These are phyloP conservation scores for Boeremia lycopersici DNA, from an alignment of 2,329 filamentous ascomycete genomes.

Conservation along the genomic window DNA sequence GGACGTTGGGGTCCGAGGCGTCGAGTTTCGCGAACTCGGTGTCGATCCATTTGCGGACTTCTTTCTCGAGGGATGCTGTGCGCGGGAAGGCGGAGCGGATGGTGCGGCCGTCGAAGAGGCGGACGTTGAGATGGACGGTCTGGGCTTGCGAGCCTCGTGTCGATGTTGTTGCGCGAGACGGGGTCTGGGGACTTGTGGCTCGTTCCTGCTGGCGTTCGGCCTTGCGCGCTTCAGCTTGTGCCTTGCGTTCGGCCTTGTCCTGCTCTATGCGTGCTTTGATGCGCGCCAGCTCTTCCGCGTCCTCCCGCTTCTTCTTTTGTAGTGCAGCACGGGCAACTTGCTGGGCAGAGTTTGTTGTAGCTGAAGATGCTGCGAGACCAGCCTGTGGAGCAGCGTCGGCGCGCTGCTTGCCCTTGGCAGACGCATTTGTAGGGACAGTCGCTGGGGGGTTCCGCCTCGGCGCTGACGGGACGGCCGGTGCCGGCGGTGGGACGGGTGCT, in stretches of 20 bases:
- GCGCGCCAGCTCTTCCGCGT: constrained; percentile 70
- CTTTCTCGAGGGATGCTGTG: constrained; percentile 63
- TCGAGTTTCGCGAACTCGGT: constrained; percentile 32
- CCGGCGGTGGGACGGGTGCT: constrained; percentile 11
- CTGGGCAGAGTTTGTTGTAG: constrained; percentile 46
- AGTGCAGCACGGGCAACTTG: constrained; percentile 51
- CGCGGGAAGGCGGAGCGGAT: constrained; percentile 75
- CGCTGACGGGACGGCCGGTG: neutral
- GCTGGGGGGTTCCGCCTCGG: constrained; percentile 3
- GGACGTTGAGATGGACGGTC: constrained; percentile 67
- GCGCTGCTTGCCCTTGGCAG: constrained; percentile 50
- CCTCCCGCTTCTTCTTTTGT: constrained; percentile 68
- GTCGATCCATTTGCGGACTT: constrained; percentile 81
- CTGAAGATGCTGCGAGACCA: constrained; percentile 39
- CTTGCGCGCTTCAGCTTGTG: constrained; percentile 42
- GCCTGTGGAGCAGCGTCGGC: constrained; percentile 46
- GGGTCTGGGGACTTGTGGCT: constrained; percentile 10
- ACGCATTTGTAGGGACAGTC: constrained; percentile 21
- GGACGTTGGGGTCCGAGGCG: constrained; percentile 28
- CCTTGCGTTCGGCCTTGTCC: constrained; percentile 72
- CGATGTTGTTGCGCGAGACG: constrained; percentile 13
- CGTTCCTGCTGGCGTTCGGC: constrained; percentile 41
- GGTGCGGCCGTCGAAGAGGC: constrained; percentile 82
- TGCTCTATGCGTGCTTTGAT: constrained; percentile 78
- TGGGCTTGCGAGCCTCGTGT: constrained; percentile 40